A percentile compares a stretch with the other conserved stretches of the same genome.
Conservation (phyloP, 345 rosid genomes). For the Laguncularia racemosa region DNA sequence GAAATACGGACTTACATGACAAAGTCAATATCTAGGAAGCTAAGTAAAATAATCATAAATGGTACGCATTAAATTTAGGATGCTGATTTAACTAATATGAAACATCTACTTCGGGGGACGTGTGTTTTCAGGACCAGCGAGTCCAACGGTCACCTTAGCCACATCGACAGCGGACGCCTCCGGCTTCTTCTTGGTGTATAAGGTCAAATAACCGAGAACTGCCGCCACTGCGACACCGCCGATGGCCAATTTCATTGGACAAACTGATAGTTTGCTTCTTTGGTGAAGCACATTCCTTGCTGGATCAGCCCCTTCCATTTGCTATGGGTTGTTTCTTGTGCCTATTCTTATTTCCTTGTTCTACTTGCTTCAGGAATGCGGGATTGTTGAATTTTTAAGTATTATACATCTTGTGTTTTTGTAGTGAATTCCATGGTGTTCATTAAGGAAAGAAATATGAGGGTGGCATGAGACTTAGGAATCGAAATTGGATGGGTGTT, state of each 20-base stretch:
- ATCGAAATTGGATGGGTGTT: slow-evolving; percentile 1
- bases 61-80: too few species aligned
- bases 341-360: not conserved
- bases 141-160: slow-evolving; percentile 50
- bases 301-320: slow-evolving; percentile 10
- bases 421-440: not conserved
- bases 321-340: not conserved
- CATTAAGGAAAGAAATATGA: not conserved
- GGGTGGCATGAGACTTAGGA: slow-evolving; percentile 13
- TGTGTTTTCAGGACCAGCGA: slow-evolving; percentile 31
- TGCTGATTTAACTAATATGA: too few species aligned
- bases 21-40: too few species aligned
- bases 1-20: too few species aligned
- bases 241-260: slow-evolving; percentile 7
- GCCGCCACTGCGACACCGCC: slow-evolving; percentile 2
- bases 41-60: too few species aligned
- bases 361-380: not conserved
- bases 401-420: not conserved
- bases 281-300: slow-evolving; percentile 12
- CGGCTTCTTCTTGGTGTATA: slow-evolving; percentile 50
- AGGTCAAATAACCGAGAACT: slow-evolving; percentile 35
- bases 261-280: not conserved
- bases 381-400: not conserved
- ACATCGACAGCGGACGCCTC: slow-evolving; percentile 60
- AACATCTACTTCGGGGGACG: slow-evolving; percentile 22